Conservation (phyloP, 2,329 filamentous ascomycete genomes). For the Tolypocladium tundrense region DNA sequence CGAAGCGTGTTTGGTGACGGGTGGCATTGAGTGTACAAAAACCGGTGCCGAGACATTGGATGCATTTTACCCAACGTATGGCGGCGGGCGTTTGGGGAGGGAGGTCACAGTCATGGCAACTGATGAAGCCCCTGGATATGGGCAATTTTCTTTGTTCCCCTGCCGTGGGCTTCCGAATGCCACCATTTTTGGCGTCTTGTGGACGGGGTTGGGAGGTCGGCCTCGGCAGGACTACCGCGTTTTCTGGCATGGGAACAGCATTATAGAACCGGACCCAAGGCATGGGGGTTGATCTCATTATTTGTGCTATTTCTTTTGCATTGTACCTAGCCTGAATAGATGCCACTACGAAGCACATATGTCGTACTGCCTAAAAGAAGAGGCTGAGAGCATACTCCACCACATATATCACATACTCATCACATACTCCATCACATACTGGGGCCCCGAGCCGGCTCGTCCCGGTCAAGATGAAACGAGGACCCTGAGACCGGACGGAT, state of each 20-base stretch:
- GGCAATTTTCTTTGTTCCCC: background rate
- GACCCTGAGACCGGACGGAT: background rate
- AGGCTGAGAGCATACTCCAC: background rate
- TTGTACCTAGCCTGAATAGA: background rate
- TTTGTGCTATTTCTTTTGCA: background rate
- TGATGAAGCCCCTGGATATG: background rate
- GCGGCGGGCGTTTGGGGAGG: background rate
- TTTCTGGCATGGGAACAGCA: background rate
- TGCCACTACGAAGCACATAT: background rate
- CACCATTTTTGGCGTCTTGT: background rate
- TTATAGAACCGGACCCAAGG: background rate
- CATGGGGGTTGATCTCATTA: background rate
- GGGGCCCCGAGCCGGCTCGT: background rate
- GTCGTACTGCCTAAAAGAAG: background rate
- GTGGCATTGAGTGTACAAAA: background rate
- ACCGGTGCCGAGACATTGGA: background rate
- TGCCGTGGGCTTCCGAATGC: background rate
- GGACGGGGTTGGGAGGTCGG: background rate
- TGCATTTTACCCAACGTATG: background rate
- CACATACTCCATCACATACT: background rate
- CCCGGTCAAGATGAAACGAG: too few species aligned
- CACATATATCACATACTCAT: too few species aligned
- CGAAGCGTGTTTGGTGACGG: background rate
- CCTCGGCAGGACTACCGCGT: background rate
- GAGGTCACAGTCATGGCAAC: background rate